Percentiles rank a stretch among this genome's conserved stretches.
These are phyloP conservation scores for Dalbergia cochinchinensis DNA, from an alignment of 306 rosid species.

Conservation along the genomic window DNA sequence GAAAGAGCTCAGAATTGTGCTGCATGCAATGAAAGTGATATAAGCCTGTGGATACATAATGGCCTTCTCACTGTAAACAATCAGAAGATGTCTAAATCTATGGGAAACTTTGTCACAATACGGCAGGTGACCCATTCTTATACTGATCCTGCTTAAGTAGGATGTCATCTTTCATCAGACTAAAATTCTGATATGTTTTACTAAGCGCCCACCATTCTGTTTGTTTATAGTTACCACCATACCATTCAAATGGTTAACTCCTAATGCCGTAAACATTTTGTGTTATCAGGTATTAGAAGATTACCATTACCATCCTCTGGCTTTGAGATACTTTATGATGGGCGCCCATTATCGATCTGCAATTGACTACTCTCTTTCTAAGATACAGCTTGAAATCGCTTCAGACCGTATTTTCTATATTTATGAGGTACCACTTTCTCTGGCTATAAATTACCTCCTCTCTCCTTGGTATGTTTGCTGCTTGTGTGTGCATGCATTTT, in stretches of 20 bases:
- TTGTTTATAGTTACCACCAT: not conserved
- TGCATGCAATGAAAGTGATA: constrained; percentile 77
- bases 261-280: constrained; percentile 37
- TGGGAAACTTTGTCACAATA: constrained; percentile 96
- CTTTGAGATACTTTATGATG: constrained; percentile 92
- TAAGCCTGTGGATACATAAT: constrained; percentile 94
- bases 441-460: constrained; percentile 21
- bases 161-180: constrained; percentile 9
- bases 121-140: constrained; percentile 70
- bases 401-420: constrained; percentile 91
- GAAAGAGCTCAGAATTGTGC: constrained; percentile 99
- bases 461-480: constrained; percentile 2
- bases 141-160: constrained; percentile 26
- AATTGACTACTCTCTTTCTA: constrained; percentile 70
- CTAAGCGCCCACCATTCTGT: not conserved
- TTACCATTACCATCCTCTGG: constrained; percentile 96
- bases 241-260: constrained; percentile 25
- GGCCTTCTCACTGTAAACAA: constrained; percentile 93
- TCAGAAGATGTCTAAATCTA: constrained; percentile 94
- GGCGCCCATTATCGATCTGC: constrained; percentile 96
- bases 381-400: constrained; percentile 86
- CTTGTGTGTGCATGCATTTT: constrained; percentile 1
- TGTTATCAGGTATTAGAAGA: constrained; percentile 76
- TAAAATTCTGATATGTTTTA: not conserved
- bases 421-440: constrained; percentile 71